Conservation (phyloP, 2,329 filamentous ascomycete genomes). For the Macrophomina phaseolina region DNA sequence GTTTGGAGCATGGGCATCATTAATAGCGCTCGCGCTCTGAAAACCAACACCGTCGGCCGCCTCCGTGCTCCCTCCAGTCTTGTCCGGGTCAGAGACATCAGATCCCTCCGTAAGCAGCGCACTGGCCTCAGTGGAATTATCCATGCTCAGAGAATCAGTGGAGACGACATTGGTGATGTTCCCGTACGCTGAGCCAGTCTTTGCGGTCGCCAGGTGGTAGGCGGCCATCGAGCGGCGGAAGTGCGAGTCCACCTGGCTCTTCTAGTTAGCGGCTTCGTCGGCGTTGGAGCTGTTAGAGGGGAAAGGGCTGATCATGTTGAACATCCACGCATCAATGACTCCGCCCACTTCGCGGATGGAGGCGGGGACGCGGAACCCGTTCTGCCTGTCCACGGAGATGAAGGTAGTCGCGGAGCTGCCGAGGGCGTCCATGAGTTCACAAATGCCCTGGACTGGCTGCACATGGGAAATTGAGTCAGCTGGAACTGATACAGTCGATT, state of each 20-base stretch:
- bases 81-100: background rate
- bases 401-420: constrained; percentile 3
- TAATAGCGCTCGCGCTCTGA: background rate
- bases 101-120: too few species aligned
- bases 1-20: too few species aligned
- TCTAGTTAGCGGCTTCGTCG: constrained; percentile 23
- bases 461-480: too few species aligned
- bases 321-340: constrained; percentile 24
- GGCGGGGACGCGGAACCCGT: constrained; percentile 21
- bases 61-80: background rate
- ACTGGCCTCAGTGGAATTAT: background rate
- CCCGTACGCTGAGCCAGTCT: constrained; percentile 2
- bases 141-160: background rate
- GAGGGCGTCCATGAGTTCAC: constrained; percentile 19
- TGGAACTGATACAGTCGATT: too few species aligned
- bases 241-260: constrained; percentile 24
- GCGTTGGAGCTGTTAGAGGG: constrained; percentile 20
- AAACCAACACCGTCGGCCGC: background rate
- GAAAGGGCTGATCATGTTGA: constrained; percentile 26
- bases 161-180: constrained; percentile 12
- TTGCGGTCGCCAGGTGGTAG: constrained; percentile 20
- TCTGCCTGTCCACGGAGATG: constrained; percentile 10
- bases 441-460: constrained; percentile 21
- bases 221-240: constrained; percentile 14
- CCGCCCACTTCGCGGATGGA: constrained; percentile 20